These are phyloP conservation scores for Stygiomarasmius scandens DNA, from an alignment of 1,284 basidiomycete genomes.

Conservation along the genomic window DNA sequence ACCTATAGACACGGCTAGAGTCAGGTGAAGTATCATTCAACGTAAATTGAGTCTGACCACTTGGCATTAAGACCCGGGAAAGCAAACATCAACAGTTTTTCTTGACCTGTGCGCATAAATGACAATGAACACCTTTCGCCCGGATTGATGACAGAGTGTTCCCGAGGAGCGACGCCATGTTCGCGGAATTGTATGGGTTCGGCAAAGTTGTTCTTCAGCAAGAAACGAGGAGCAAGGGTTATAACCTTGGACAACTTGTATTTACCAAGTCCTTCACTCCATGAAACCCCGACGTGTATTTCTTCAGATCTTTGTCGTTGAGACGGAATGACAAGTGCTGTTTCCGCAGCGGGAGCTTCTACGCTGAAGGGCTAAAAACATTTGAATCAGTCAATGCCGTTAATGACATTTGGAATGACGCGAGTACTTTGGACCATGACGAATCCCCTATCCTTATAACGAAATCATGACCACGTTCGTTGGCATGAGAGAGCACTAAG, in stretches of 20 bases:
- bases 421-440: conserved; percentile 82
- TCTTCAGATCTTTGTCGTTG: conserved; percentile 74
- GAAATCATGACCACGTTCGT: conserved; percentile 84
- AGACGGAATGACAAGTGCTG: conserved; percentile 78
- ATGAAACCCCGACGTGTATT: conserved; percentile 88
- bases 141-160: conserved; percentile 67
- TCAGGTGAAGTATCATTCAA: conserved; percentile 6
- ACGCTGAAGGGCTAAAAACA: conserved; percentile 73
- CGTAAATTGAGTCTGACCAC: conserved; percentile 59
- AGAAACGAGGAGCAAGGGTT: conserved; percentile 88
- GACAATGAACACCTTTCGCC: conserved; percentile 76
- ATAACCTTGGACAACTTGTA: conserved; percentile 97
- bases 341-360: conserved; percentile 92
- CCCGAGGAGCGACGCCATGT: conserved; percentile 73
- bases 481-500: conserved; percentile 87
- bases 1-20: conserved; percentile 55
- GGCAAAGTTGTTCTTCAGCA: conserved; percentile 83
- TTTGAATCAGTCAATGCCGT: conserved; percentile 28
- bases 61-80: conserved; percentile 83
- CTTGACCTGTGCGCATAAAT: conserved; percentile 65
- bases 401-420: not conserved
- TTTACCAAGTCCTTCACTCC: conserved; percentile 92
- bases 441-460: conserved; percentile 87
- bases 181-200: conserved; percentile 83
- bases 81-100: conserved; percentile 81